These are phyloP conservation scores for Geosmithia putterillii DNA, from an alignment of 2,329 filamentous ascomycete species.

Conservation along the genomic window DNA sequence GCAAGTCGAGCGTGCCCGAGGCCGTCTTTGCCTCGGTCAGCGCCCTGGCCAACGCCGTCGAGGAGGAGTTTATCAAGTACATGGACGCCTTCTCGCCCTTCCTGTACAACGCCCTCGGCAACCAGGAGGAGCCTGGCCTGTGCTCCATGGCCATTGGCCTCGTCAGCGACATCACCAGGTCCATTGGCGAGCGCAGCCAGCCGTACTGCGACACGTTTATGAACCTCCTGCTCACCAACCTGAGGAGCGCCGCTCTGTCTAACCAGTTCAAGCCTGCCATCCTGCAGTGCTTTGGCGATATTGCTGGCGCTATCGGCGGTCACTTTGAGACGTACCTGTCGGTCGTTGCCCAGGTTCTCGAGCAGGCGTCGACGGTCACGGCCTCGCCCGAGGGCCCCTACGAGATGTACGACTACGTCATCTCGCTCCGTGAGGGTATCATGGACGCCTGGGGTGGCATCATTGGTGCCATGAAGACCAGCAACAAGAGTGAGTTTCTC, in stretches of 20 bases:
- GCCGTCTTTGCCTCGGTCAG: constrained; percentile 87
- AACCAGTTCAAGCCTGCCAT: constrained; percentile 99
- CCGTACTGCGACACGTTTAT: constrained; percentile 96
- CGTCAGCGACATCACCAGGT: constrained; percentile 90
- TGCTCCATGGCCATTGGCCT: constrained; percentile 97
- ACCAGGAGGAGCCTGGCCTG: constrained; percentile 87
- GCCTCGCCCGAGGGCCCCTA: constrained; percentile 70
- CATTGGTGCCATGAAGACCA: constrained; percentile 83
- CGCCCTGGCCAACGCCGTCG: constrained; percentile 79
- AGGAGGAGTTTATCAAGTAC: constrained; percentile 90
- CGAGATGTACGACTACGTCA: constrained; percentile 94
- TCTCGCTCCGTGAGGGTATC: constrained; percentile 90
- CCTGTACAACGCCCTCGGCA: constrained; percentile 85
- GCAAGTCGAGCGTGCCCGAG: constrained; percentile 90
- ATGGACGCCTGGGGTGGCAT: constrained; percentile 99
- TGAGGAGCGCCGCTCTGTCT: constrained; percentile 75
- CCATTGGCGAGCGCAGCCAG: constrained; percentile 78
- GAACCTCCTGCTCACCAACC: constrained; percentile 91
- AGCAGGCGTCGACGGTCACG: constrained; percentile 80
- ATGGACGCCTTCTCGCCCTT: constrained; percentile 93
- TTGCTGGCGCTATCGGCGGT: constrained; percentile 84
- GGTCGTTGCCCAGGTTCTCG: constrained; percentile 85
- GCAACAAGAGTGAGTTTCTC: constrained; percentile 55
- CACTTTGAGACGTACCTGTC: constrained; percentile 88
- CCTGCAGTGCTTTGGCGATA: constrained; percentile 94